These are phyloP conservation scores for Solanum tarijense DNA, from an alignment of 257 asterid genomes.

Conservation along the genomic window DNA sequence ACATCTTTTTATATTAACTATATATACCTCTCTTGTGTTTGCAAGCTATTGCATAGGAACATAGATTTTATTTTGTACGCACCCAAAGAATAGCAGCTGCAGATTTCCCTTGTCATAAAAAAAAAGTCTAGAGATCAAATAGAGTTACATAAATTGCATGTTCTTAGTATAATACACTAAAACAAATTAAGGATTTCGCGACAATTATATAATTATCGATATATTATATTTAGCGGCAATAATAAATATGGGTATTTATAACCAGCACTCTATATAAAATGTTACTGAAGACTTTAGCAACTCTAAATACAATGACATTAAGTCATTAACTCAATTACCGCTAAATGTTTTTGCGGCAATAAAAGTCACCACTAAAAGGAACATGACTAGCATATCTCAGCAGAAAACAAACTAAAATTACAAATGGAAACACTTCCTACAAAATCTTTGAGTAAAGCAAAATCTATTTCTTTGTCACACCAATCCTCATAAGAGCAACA, in stretches of 20 bases:
- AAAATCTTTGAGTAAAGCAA: not conserved
- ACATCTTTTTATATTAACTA: no score
- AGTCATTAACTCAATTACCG: not conserved
- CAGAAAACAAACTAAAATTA: not conserved
- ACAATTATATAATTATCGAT: no score
- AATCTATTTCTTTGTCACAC: slow-evolving; percentile 36
- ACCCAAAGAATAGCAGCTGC: not conserved
- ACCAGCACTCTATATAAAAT: not conserved
- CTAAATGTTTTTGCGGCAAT: not conserved
- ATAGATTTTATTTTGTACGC: fast-evolving
- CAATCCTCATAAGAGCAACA: slow-evolving; percentile 67
- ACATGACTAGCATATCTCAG: not conserved
- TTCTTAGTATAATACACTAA: not conserved
- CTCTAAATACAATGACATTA: fast-evolving
- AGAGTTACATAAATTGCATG: not conserved
- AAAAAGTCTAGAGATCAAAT: not conserved
- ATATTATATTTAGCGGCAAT: no score
- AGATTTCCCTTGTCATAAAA: fast-evolving
- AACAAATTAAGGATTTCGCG: not conserved
- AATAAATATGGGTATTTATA: not conserved
- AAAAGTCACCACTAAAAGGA: not conserved
- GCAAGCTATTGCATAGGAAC: not conserved
- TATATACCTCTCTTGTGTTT: not conserved
- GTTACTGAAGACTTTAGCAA: not conserved
- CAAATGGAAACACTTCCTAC: not conserved